Base-by-base conservation (phyloP, 2,329 filamentous ascomycete genomes). In the Ustilaginoidea virens region DNA sequence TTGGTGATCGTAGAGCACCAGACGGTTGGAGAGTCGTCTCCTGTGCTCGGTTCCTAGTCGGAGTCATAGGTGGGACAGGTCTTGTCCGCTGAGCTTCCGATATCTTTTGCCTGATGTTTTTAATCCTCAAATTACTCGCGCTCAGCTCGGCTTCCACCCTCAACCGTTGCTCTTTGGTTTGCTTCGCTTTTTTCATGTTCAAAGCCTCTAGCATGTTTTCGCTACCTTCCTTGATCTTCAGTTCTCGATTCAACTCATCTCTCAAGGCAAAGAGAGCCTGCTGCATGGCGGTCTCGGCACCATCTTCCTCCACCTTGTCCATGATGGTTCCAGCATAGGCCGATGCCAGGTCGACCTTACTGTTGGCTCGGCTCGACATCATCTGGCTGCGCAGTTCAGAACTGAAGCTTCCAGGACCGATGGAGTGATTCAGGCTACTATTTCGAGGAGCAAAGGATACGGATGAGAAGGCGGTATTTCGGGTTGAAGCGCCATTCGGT, bases 191-290 rank as follows among this genome's bases (percentile, higher is more conserved):
- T 56, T 98, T 98, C 25, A 75, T 70, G 51, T 94, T 83, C 39
- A 98, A 60, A 9, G 90, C 90, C 58, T 98, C 90, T 22, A 98
- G 64, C 70, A 98, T 76, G 50, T 98, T 98, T 61, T 98, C 90
- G 33, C 87, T 94, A 13, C 90, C 90, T 44, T 87, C 80, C 54
- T 92, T 94, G 49, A 98, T 96, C 63, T 96, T 96, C 58, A 86
- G 76, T 58, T 98, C 92, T 45, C 92, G 87, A 41, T 85, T 87
- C 38, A 98, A 77, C 46, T 78, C 72, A 43, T 94, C 86, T 45
- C 79, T 76, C 37, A 94, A 66, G 29, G 71, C 63, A 14, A 74
- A 69, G 43, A 93, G 73, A 23, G 74, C 69, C 52, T 83, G 74
- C 49, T 92, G 83, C 10, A 74, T 66, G 7, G 64, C 66, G 11